Percentiles rank a stretch among this genome's conserved stretches.
These are phyloP conservation scores for Syzygium aromaticum DNA, from an alignment of 345 rosid genomes.

Conservation along the genomic window DNA sequence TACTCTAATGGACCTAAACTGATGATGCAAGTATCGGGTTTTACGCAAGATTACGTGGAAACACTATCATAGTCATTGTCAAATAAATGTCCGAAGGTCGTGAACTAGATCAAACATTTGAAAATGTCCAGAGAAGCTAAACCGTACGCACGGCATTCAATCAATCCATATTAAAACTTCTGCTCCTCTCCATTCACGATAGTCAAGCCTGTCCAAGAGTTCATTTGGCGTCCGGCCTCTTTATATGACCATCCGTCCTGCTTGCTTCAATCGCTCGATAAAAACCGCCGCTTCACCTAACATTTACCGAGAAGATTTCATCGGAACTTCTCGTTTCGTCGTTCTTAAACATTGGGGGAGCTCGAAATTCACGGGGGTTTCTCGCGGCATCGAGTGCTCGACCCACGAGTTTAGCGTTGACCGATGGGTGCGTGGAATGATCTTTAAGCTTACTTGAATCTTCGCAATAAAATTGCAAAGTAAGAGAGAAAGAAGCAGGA, in stretches of 20 bases:
- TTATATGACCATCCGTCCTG: background rate
- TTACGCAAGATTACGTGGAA: background rate
- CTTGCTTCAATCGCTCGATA: rapidly evolving
- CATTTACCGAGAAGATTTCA: background rate
- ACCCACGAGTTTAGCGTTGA: background rate
- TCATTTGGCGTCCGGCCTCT: background rate
- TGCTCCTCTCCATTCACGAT: background rate
- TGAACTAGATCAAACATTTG: rapidly evolving
- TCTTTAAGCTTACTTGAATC: background rate
- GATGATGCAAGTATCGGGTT: background rate
- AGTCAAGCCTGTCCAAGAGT: background rate
- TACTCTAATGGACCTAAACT: background rate
- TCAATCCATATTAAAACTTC: background rate
- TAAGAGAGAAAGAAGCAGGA: background rate
- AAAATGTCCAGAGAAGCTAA: background rate
- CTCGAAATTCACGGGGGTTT: background rate
- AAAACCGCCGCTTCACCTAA: background rate
- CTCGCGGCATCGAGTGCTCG: background rate
- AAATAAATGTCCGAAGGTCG: background rate
- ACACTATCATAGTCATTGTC: background rate
- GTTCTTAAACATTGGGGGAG: background rate
- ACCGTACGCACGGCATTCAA: background rate
- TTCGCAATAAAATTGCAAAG: background rate
- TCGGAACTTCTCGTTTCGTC: background rate
- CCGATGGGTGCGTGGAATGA: background rate